Evolutionary conservation across 345 rosid genomes (phyloP).

Genomic region (Syzygium jambos): DNA sequence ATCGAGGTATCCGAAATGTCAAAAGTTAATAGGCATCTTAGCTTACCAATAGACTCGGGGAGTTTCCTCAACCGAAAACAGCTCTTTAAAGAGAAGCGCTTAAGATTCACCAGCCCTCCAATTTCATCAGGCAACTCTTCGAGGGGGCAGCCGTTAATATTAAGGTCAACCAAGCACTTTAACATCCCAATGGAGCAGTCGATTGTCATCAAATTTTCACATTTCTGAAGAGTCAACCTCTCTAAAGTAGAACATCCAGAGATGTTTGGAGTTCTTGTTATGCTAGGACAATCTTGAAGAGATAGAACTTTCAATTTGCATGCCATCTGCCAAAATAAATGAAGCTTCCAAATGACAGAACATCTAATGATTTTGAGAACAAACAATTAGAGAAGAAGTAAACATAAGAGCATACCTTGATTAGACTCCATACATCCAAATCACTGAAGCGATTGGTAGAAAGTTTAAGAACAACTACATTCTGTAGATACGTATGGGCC

Average conservation of each 20-base stretch:
- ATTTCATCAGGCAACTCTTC: not conserved
- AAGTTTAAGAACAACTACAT: not conserved
- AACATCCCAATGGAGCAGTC: slow-evolving; percentile 1
- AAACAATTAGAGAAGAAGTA: not conserved
- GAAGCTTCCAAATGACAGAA: too few species aligned
- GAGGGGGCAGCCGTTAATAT: not conserved
- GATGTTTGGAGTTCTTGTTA: not conserved
- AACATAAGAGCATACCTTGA: not conserved
- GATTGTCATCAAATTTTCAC: not conserved
- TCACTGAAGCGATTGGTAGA: not conserved
- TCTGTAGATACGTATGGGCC: not conserved
- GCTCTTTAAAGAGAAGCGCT: not conserved
- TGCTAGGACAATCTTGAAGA: not conserved
- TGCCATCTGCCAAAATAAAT: too few species aligned
- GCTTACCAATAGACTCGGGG: not conserved
- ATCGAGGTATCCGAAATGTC: not conserved
- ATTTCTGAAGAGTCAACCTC: not conserved
- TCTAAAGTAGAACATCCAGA: not conserved
- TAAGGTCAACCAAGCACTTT: not conserved
- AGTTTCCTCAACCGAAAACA: not conserved
- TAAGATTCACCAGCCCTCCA: not conserved
- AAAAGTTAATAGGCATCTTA: not conserved
- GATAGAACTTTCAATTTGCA: too few species aligned
- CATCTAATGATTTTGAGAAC: too few species aligned
- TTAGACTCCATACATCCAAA: not conserved